phyloP scores from a whole-genome alignment of 2,329 filamentous ascomycete species.

The Canariomyces notabilis region DNA sequence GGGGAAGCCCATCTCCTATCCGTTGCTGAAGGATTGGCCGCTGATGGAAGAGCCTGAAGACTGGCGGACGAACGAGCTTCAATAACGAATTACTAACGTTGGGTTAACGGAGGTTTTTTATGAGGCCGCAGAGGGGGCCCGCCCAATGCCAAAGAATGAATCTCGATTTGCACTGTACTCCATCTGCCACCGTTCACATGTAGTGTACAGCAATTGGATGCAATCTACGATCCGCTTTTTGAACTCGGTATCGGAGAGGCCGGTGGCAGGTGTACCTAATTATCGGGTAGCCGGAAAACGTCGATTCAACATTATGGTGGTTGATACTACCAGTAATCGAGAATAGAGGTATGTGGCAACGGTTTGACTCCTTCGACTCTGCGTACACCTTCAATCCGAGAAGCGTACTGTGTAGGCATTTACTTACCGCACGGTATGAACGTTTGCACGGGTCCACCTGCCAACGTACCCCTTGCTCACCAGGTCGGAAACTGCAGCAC shows the following conservation, averaged over 20 bases:
- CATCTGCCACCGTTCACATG: not conserved
- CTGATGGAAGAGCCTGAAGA: constrained; percentile 3
- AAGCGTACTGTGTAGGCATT: too few species aligned
- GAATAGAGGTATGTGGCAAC: too few species aligned
- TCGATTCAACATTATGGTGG: too few species aligned
- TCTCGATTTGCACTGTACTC: not conserved
- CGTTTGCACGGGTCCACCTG: too few species aligned
- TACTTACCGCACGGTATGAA: too few species aligned
- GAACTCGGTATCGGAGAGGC: too few species aligned
- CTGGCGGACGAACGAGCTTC: not conserved
- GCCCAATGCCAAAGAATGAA: constrained; percentile 3
- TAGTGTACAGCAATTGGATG: not conserved
- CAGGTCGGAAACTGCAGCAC: not conserved
- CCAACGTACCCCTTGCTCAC: not conserved
- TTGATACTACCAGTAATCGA: too few species aligned
- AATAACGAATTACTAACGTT: not conserved
- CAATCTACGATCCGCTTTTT: constrained; percentile 6
- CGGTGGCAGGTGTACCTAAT: too few species aligned
- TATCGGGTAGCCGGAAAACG: too few species aligned
- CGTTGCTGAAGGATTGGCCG: not conserved
- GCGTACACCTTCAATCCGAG: too few species aligned
- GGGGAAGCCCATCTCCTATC: not conserved
- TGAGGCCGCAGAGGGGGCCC: not conserved
- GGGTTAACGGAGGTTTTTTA: not conserved
- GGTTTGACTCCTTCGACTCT: too few species aligned